Evolutionary conservation across 805 yeast species (phyloP), one percentile per base, ranked within the genome.

Genomic region (Cyberlindnera bimundalis): DNA sequence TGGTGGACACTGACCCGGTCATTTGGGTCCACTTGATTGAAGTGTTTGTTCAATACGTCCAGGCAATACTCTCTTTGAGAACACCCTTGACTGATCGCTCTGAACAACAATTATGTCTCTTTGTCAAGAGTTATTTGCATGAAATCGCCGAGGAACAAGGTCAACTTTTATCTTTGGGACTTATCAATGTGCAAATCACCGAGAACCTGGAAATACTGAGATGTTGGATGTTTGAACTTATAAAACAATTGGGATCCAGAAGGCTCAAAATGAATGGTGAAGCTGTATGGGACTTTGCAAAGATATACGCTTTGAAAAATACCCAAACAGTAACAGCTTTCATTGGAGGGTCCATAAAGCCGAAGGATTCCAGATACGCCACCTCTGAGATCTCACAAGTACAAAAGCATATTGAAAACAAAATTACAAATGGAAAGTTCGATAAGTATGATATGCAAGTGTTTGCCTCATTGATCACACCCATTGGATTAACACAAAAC

Each of bases 1-100:
- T 84, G 56, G 80, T 82, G 6, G 93, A 84, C 55, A 84, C 78
- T 46, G 95, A 84, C 56, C 95, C 95, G 0, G 89, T 84, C 17
- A 84, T 84, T 8, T 84, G 91, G 89, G 82, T 75, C 4, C 88
- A 83, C 57, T 61, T 82, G 16, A 60, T 84, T 14, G 86, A 81
- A 49, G 75, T 76, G 3, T 84, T 82, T 59, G 76, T 83, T 40
- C 66, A 73, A 42, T 74, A 66, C 43, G 58, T 84, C 29, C 59
- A 74, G 25, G 50, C 55, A 2, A 48, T 58, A 12, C 59, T 65
- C 6, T 64, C 65, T 26, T 50, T 69, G 9, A 60, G 64, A 6
- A 43, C 53, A 12, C 65, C 64, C 31, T 59, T 84, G 9, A 65
- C 72, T n/a, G 67, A 71, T 8, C 70, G 74, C 40, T 74, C 84